A percentile compares a stretch with the other conserved stretches of the same genome.
phyloP scores from a whole-genome alignment of 2,329 filamentous ascomycete species.

The Colletotrichum horii region DNA sequence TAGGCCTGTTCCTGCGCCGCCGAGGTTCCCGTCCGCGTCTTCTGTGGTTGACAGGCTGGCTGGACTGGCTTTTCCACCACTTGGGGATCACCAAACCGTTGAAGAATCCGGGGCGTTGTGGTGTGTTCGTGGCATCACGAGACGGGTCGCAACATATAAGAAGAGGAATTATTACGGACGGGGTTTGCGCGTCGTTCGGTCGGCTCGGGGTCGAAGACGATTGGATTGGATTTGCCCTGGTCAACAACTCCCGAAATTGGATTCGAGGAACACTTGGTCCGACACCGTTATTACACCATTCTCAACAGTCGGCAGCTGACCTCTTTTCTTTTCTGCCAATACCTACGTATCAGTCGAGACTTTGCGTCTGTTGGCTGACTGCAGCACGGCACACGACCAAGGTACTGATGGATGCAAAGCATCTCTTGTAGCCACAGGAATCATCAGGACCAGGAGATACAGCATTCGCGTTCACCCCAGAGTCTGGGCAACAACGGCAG shows the following conservation, averaged over 20 bases:
- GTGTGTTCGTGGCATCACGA: neutral
- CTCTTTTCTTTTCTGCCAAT: neutral
- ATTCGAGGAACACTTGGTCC: neutral
- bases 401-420: neutral
- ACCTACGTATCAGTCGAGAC: neutral
- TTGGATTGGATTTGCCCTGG: neutral
- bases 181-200: neutral
- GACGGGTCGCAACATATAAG: neutral
- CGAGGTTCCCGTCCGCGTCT: neutral
- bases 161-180: neutral
- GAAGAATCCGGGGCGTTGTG: neutral
- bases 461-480: neutral
- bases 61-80: slow-evolving; percentile 1
- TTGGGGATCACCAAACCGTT: neutral
- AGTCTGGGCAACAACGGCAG: slow-evolving; percentile 9
- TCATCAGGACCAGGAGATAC: neutral
- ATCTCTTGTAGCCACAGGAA: neutral
- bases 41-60: neutral
- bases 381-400: neutral
- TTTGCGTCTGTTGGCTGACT: neutral
- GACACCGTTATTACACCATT: neutral
- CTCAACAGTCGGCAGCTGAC: neutral
- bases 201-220: neutral
- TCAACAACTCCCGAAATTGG: neutral
- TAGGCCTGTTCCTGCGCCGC: slow-evolving; percentile 3